Conservation (phyloP, 306 rosid species). For the Macrotyloma uniflorum region DNA sequence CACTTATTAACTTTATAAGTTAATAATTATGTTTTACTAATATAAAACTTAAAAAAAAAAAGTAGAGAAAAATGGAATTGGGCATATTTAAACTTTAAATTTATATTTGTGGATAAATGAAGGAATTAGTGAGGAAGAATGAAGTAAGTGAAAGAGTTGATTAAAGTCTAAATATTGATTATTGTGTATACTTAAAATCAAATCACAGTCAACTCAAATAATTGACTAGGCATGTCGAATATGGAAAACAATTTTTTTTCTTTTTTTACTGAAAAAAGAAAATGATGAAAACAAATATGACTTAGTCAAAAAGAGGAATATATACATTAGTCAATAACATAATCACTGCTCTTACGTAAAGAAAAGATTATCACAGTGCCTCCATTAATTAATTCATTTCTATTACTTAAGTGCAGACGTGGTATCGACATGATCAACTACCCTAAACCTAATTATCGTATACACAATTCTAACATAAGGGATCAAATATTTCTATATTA, state of each 20-base stretch:
- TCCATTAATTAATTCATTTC: constrained; percentile 4
- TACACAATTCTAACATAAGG: too few species aligned
- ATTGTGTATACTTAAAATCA: neutral
- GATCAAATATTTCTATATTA: too few species aligned
- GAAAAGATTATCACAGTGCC: constrained; percentile 23
- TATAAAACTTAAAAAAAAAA: too few species aligned
- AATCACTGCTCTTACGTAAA: constrained; percentile 20
- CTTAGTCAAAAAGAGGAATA: constrained; percentile 35
- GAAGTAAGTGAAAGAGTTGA: neutral
- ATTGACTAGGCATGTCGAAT: constrained; percentile 8
- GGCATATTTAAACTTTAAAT: neutral
- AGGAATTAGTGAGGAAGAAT: neutral
- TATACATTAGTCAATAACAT: constrained; percentile 40
- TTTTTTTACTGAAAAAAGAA: neutral
- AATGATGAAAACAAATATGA: neutral
- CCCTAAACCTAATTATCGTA: neutral
- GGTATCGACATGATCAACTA: constrained; percentile 25
- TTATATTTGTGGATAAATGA: neutral
- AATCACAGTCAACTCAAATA: neutral
- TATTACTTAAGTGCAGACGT: constrained; percentile 19
- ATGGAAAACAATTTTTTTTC: neutral
- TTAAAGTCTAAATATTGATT: neutral
- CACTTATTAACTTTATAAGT: too few species aligned
- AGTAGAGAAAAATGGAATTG: too few species aligned
- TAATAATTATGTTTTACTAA: too few species aligned